Percentiles rank a stretch among this genome's conserved stretches.
These are phyloP conservation scores for Leccinellum rugosiceps DNA, from an alignment of 768 basidiomycete genomes.

Conservation along the genomic window DNA sequence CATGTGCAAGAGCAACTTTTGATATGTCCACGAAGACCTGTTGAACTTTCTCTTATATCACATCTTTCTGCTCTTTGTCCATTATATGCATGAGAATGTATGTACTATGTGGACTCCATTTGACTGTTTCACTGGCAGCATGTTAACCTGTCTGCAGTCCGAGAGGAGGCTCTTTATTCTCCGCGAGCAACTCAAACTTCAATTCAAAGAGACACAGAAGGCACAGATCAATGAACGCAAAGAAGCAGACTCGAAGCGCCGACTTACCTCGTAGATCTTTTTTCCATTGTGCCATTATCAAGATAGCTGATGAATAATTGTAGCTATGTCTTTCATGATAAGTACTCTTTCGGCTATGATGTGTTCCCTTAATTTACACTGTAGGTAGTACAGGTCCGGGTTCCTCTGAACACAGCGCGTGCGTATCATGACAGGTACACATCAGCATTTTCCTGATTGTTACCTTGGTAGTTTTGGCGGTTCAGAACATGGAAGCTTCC, in stretches of 20 bases:
- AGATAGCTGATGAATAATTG: slow-evolving; percentile 2
- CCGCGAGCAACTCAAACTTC: slow-evolving; percentile 72
- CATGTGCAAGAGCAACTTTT: neutral
- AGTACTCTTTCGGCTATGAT: slow-evolving; percentile 29
- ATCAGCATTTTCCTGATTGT: neutral
- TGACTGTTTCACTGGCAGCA: neutral
- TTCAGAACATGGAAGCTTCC: slow-evolving; percentile 88
- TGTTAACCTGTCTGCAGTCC: slow-evolving; percentile 21
- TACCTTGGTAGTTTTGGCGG: slow-evolving; percentile 56
- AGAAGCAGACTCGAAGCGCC: slow-evolving; percentile 76
- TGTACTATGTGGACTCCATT: slow-evolving; percentile 33
- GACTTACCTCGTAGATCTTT: slow-evolving; percentile 68
- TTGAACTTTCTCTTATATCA: slow-evolving; percentile 79
- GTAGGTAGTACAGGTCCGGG: slow-evolving; percentile 59
- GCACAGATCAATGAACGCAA: slow-evolving; percentile 76
- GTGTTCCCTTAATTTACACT: slow-evolving; percentile 13
- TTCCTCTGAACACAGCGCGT: slow-evolving; percentile 76
- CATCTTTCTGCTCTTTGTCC: slow-evolving; percentile 73
- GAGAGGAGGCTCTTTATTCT: slow-evolving; percentile 67
- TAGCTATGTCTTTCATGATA: slow-evolving; percentile 79
- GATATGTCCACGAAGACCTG: slow-evolving; percentile 39
- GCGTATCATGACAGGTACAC: slow-evolving; percentile 6
- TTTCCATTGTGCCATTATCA: slow-evolving; percentile 12
- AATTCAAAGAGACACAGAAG: slow-evolving; percentile 64
- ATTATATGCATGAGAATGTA: slow-evolving; percentile 62